Base-by-base conservation (phyloP, 2,329 filamentous ascomycete genomes). In the Cladosporium sphaerospermum region DNA sequence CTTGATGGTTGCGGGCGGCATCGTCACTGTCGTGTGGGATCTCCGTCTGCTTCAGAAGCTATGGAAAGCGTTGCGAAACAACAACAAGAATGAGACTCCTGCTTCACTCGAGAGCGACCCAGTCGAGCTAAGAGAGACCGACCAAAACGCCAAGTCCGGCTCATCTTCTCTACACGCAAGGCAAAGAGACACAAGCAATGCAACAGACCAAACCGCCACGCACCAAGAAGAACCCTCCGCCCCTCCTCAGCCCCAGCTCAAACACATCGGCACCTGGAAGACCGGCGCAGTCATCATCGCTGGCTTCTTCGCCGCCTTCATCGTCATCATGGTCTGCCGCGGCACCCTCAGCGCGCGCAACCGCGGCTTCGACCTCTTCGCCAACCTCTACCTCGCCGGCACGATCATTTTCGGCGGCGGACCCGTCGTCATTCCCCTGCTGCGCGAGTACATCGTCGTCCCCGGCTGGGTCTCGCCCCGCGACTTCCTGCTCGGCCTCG, bases 361-460 rank as follows among this genome's bases (percentile, higher is more conserved):
- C 0, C 68, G 82, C 0, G 67, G 77, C 0, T 81, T 82, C 59
- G 73, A 78, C 45, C 75, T 89, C 19, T 89, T 89, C 60, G 75
- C 83, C 4, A 89, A 87, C 65, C 79, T 89, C 69, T 88, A 85
- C 61, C 80, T 89, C 0, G 86, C 85, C 0, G 86, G 85, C 0
- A 89, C 85, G 1, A 73, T 75, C 55, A 75, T 75, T 55, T 75
- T 75, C 58, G 73, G 72, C 28, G 73, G 72, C 36, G 72, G 72
- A 0, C 73, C 73, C 2, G 72, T 74, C 19, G 72, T 75, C 0
- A 74, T 75, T 45, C 73, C 71, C 1, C 64, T 74, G 0, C 64
- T 75, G 0, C 69, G 71, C 46, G 61, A 65, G 9, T 73, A 73
- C 44, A 57, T 88, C 34, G 86, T 88, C 0, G 75, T 77, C 0